Conservation (phyloP, 2,329 filamentous ascomycete species). For the Bipolaris victoriae region DNA sequence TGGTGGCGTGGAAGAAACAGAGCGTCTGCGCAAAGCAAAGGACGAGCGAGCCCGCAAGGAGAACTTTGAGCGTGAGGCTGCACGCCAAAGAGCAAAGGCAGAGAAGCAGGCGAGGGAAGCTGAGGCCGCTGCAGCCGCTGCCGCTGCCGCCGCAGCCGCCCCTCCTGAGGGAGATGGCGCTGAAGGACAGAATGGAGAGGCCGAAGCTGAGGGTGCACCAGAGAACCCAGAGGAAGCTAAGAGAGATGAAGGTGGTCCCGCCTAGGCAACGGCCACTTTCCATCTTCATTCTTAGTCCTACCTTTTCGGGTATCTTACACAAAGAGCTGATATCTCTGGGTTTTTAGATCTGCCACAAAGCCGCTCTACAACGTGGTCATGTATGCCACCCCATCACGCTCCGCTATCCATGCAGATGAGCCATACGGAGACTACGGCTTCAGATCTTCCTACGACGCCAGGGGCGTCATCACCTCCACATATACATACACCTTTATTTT, state of each 20-base stretch:
- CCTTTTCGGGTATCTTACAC: constrained; percentile 2
- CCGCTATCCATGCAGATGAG: constrained; percentile 24
- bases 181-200: constrained; percentile 34
- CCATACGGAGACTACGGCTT: constrained; percentile 7
- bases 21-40: constrained; percentile 80
- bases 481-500: background rate
- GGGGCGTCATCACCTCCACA: background rate
- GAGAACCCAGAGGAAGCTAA: constrained; percentile 36
- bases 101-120: constrained; percentile 51
- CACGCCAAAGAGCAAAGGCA: constrained; percentile 51
- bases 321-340: constrained; percentile 32
- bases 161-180: constrained; percentile 30
- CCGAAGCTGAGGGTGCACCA: constrained; percentile 19
- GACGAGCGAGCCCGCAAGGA: constrained; percentile 87
- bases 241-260: constrained; percentile 46
- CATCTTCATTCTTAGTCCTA: constrained; percentile 18
- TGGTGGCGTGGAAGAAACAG: constrained; percentile 91
- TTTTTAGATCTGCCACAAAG: constrained; percentile 28
- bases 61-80: constrained; percentile 63
- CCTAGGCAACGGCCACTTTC: constrained; percentile 31
- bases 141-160: constrained; percentile 15
- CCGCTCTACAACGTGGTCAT: constrained; percentile 34
- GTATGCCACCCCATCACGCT: constrained; percentile 35
- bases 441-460: constrained; percentile 12
- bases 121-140: constrained; percentile 41